Conservation (phyloP, 306 rosid species). For the Medicago lupulina region DNA sequence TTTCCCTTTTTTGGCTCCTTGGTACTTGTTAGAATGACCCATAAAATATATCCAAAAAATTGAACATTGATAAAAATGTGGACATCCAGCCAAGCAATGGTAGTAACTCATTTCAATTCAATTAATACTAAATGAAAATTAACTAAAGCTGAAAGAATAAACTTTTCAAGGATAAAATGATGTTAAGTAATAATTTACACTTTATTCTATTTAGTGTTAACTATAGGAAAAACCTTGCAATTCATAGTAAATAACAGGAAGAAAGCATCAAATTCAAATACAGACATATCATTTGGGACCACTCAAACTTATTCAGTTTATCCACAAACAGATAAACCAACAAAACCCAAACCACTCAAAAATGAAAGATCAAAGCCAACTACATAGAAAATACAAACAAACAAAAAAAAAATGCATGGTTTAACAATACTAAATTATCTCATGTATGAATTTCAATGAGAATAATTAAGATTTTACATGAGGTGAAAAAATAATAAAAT, state of each 20-base stretch:
- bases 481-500: neutral
- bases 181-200: neutral
- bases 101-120: neutral
- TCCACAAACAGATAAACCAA: neutral
- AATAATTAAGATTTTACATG: neutral
- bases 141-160: neutral
- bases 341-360: neutral
- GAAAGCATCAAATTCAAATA: constrained; percentile 1
- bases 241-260: neutral
- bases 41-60: constrained; percentile 4
- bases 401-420: neutral
- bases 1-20: no score
- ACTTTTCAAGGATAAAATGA: neutral
- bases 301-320: neutral
- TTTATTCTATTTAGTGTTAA: neutral
- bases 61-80: neutral
- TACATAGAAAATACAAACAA: neutral
- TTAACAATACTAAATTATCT: neutral
- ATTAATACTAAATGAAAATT: neutral
- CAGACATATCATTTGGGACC: neutral
- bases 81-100: neutral
- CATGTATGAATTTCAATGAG: neutral
- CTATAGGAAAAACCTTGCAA: neutral
- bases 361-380: no score
- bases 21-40: no score